Conservation (phyloP, 371 early-diverging fungal genomes). For the Circinella umbellata region DNA sequence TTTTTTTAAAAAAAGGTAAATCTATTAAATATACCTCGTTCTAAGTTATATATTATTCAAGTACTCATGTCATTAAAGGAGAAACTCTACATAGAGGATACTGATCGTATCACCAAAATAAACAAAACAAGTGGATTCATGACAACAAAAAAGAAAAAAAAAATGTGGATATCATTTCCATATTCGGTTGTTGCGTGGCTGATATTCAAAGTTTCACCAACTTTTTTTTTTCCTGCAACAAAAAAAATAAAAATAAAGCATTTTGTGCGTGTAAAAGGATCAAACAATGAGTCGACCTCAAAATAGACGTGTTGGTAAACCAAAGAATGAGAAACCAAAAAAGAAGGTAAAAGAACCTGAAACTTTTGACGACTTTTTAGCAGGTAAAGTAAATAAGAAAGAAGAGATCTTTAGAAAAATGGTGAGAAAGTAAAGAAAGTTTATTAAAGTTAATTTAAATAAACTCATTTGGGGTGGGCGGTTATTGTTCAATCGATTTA, state of each 20-base stretch:
- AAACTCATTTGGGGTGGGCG: too few species aligned
- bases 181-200: neutral
- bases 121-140: too few species aligned
- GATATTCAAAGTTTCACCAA: neutral
- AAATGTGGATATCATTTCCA: neutral
- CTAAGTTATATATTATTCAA: too few species aligned
- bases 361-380: conserved; percentile 53
- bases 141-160: neutral
- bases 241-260: neutral
- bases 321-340: conserved; percentile 31
- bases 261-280: neutral
- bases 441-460: too few species aligned
- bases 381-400: conserved; percentile 26
- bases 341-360: conserved; percentile 45
- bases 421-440: neutral
- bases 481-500: neutral
- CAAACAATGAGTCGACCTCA: conserved; percentile 12
- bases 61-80: too few species aligned
- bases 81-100: too few species aligned
- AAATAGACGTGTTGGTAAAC: conserved; percentile 13
- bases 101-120: neutral
- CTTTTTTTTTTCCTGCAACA: neutral
- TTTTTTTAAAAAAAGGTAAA: too few species aligned
- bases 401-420: neutral
- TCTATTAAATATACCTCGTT: too few species aligned